These are phyloP conservation scores for Solanum aculeatissimum DNA, from an alignment of 305 asterid genomes.

Conservation along the genomic window DNA sequence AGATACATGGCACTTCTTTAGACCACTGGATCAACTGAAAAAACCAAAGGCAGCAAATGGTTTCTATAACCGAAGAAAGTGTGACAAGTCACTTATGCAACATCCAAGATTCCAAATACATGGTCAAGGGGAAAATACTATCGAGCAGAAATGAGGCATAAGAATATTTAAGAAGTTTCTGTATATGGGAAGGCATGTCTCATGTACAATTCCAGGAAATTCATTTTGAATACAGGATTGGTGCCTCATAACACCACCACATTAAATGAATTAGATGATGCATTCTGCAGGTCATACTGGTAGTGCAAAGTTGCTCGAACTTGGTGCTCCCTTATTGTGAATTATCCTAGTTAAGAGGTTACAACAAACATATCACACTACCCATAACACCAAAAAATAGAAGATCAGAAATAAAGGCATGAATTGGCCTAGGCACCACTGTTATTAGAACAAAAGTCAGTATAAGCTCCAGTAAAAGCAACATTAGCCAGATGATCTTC, in stretches of 20 bases:
- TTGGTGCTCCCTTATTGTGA: neutral
- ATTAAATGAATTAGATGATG: neutral
- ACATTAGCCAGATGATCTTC: neutral
- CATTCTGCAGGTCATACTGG: neutral
- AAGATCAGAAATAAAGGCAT: neutral
- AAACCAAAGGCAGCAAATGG: neutral
- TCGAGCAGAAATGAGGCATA: neutral
- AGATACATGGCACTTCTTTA: slow-evolving; percentile 7
- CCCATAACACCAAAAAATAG: neutral
- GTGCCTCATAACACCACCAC: neutral
- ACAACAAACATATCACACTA: neutral
- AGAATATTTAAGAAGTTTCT: neutral
- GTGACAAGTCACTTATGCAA: neutral
- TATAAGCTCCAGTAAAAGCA: neutral
- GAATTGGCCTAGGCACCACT: neutral
- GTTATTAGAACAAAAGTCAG: neutral
- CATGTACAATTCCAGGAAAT: neutral
- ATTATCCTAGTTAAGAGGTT: neutral
- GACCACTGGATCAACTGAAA: neutral
- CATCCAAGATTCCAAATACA: neutral
- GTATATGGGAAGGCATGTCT: neutral
- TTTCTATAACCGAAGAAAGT: neutral
- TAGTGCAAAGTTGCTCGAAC: neutral
- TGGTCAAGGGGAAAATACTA: neutral
- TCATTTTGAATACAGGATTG: neutral